Conservation (phyloP, 148 eudicot species). For the Rheum nobile region DNA sequence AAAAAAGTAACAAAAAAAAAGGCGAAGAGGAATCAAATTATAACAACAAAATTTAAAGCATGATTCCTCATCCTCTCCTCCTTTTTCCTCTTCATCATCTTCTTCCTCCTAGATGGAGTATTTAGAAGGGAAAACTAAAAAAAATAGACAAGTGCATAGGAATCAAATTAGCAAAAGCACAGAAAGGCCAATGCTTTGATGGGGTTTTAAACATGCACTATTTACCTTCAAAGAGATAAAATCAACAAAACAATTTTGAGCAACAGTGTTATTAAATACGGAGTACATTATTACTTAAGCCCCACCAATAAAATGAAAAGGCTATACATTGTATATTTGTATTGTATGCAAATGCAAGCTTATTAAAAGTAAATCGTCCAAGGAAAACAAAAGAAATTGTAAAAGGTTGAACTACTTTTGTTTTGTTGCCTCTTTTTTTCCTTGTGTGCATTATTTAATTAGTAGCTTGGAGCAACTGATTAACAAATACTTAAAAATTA, state of each 20-base stretch:
- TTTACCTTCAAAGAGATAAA: not conserved
- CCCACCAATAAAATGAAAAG: not conserved
- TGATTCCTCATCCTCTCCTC: constrained; percentile 26
- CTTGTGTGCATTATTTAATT: not conserved
- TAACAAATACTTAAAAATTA: not conserved
- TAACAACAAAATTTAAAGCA: constrained; percentile 34
- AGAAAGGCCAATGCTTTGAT: constrained; percentile 26
- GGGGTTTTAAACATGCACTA: constrained; percentile 29
- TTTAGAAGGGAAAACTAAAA: constrained; percentile 35
- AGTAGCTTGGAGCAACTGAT: not conserved
- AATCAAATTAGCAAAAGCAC: constrained; percentile 35
- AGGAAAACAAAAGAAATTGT: not conserved
- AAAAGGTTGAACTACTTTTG: not conserved
- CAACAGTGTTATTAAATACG: not conserved
- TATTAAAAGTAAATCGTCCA: not conserved
- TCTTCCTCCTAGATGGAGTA: constrained; percentile 26
- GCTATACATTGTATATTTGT: not conserved
- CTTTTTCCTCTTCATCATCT: not conserved
- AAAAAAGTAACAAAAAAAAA: not conserved
- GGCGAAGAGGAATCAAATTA: constrained; percentile 20
- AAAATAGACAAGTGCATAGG: constrained; percentile 57
- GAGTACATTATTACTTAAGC: not conserved
- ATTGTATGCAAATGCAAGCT: not conserved
- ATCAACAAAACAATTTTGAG: not conserved
- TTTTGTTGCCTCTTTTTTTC: not conserved